Evolutionary conservation across 331 rosid species (phyloP).

Genomic region (Erythrophleum ivorense): DNA sequence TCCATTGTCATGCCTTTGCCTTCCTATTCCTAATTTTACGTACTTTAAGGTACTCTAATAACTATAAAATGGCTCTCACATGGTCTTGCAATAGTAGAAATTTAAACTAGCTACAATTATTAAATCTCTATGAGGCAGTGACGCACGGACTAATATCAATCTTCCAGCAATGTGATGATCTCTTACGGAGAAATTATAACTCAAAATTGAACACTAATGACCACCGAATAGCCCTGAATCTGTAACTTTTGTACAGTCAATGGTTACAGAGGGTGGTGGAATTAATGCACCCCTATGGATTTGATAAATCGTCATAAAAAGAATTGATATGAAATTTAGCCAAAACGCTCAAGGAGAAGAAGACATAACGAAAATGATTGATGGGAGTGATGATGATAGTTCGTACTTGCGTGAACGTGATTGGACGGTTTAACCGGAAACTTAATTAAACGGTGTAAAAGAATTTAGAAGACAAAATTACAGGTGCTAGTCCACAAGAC

Average conservation of each 20-base stretch:
- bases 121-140: neutral
- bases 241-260: too few relatives aligned
- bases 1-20: neutral
- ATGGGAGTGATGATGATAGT: constrained; percentile 5
- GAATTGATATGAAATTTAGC: neutral
- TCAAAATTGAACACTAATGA: neutral
- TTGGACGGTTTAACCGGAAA: neutral
- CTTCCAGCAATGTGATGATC: neutral
- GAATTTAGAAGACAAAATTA: neutral
- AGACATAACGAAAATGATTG: constrained; percentile 22
- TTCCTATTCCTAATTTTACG: neutral
- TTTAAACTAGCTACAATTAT: neutral
- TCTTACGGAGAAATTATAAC: neutral
- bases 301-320: neutral
- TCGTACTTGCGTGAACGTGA: neutral
- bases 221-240: too few relatives aligned
- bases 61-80: neutral
- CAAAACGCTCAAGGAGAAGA: neutral
- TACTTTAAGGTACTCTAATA: neutral
- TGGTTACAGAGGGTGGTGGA: neutral
- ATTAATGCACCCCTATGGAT: neutral
- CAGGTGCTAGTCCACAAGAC: neutral
- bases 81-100: neutral
- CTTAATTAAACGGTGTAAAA: neutral
- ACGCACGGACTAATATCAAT: neutral